These are phyloP conservation scores for Aegilops umbellulata DNA, from an alignment of 176 grass and related monocot genomes.

Conservation along the genomic window DNA sequence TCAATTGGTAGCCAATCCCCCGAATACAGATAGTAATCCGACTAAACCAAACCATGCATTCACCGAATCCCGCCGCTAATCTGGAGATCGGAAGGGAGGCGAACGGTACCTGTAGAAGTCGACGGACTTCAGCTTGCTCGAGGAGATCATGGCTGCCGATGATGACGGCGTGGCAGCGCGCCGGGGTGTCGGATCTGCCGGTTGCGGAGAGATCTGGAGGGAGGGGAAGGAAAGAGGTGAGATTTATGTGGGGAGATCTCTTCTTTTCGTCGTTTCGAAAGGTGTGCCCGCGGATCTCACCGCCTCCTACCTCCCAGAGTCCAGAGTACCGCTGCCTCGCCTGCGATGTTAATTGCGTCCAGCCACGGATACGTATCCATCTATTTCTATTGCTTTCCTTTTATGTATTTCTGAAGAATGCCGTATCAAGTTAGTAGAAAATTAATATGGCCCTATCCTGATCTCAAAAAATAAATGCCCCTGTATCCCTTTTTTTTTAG, in stretches of 20 bases:
- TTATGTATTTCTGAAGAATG: neutral
- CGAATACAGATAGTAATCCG: neutral
- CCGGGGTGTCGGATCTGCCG: conserved; percentile 16
- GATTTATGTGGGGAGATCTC: conserved; percentile 12
- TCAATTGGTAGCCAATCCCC: neutral
- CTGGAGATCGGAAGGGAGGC: neutral
- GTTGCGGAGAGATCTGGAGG: conserved; percentile 20
- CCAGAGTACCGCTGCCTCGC: conserved; percentile 1
- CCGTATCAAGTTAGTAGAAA: neutral
- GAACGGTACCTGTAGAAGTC: conserved; percentile 86
- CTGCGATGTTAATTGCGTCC: neutral
- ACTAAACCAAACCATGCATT: neutral
- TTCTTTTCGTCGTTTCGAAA: neutral
- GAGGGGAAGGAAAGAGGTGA: neutral
- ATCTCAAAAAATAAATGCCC: no score
- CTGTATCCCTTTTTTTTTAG: no score
- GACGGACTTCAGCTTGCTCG: conserved; percentile 96
- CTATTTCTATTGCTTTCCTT: neutral
- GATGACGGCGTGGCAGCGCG: neutral
- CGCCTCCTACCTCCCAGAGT: neutral
- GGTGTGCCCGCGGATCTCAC: conserved; percentile 25
- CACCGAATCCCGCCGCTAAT: neutral
- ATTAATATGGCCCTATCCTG: neutral
- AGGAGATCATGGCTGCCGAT: conserved; percentile 66
- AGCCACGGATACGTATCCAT: neutral